Conservation (phyloP, 1,139 yeast genomes). For the Sugiyamaella japonica region DNA sequence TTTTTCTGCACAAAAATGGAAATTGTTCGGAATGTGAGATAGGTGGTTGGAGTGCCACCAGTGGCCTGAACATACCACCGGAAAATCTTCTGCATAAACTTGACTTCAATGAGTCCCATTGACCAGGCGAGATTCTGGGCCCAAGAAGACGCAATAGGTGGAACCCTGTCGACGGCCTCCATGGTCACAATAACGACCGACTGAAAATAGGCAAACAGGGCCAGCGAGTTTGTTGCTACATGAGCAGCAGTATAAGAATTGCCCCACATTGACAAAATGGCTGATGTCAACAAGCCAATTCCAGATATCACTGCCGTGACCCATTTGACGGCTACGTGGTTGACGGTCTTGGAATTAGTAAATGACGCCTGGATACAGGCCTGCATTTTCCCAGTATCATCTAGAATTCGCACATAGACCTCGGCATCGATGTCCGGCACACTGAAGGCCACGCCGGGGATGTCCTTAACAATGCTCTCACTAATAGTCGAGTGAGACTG, state of each 20-base stretch:
- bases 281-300: conserved; percentile 81
- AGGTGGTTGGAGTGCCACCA: conserved; percentile 82
- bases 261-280: conserved; percentile 84
- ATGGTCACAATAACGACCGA: conserved; percentile 87
- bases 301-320: conserved; percentile 96
- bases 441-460: conserved; percentile 84
- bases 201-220: conserved; percentile 90
- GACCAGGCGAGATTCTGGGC: conserved; percentile 96
- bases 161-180: conserved; percentile 93
- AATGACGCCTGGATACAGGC: conserved; percentile 92
- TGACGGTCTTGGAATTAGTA: conserved; percentile 87
- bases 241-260: conserved; percentile 95
- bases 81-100: conserved; percentile 81
- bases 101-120: conserved; percentile 76
- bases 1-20: conserved; percentile 77
- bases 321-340: conserved; percentile 93
- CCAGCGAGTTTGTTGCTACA: conserved; percentile 90
- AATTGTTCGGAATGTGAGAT: conserved; percentile 48
- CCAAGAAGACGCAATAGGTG: conserved; percentile 98
- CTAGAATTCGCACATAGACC: conserved; percentile 67
- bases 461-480: conserved; percentile 47
- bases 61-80: conserved; percentile 96
- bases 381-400: conserved; percentile 46
- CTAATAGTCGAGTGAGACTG: conserved; percentile 53
- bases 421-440: conserved; percentile 96